These are phyloP conservation scores for Coccomyxa subellipsoidea DNA, from an alignment of 163 green algal species.

Conservation along the genomic window DNA sequence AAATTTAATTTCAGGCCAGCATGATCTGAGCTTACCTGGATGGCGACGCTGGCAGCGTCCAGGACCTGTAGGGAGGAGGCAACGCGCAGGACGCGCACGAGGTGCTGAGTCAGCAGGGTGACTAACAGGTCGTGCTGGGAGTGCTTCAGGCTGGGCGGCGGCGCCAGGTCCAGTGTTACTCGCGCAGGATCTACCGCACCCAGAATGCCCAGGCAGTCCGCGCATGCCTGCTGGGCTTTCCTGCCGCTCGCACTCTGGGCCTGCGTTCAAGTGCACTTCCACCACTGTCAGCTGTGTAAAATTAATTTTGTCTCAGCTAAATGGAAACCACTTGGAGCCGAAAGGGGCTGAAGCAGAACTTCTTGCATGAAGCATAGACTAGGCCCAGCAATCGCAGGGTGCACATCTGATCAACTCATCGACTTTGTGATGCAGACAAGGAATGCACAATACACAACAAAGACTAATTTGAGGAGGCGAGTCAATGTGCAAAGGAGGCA, in stretches of 20 bases:
- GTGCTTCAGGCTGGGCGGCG: slow-evolving; percentile 29
- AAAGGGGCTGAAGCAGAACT: too few relatives aligned
- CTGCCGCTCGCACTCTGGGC: not conserved
- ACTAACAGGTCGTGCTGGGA: slow-evolving; percentile 42
- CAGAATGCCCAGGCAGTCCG: slow-evolving; percentile 48
- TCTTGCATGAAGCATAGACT: too few relatives aligned
- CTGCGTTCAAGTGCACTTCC: slow-evolving; percentile 4
- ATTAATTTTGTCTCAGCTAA: too few relatives aligned
- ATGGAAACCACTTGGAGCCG: too few relatives aligned
- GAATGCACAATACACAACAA: too few relatives aligned
- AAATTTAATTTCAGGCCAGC: too few relatives aligned
- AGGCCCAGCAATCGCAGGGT: too few relatives aligned
- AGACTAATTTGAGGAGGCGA: too few relatives aligned
- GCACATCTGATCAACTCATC: too few relatives aligned
- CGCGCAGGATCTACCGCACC: slow-evolving; percentile 46
- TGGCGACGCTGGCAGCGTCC: slow-evolving; percentile 74
- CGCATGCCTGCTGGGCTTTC: slow-evolving; percentile 33
- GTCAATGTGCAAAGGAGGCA: too few relatives aligned
- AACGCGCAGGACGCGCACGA: slow-evolving; percentile 78
- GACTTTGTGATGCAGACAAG: too few relatives aligned
- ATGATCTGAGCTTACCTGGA: slow-evolving; percentile 66
- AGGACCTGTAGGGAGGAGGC: slow-evolving; percentile 68
- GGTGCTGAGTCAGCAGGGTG: slow-evolving; percentile 59
- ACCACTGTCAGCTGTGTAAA: too few relatives aligned
- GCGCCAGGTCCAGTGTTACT: slow-evolving; percentile 45